phyloP scores from a whole-genome alignment of 108 stramenopile genomes.

The Fragilaria radians region DNA sequence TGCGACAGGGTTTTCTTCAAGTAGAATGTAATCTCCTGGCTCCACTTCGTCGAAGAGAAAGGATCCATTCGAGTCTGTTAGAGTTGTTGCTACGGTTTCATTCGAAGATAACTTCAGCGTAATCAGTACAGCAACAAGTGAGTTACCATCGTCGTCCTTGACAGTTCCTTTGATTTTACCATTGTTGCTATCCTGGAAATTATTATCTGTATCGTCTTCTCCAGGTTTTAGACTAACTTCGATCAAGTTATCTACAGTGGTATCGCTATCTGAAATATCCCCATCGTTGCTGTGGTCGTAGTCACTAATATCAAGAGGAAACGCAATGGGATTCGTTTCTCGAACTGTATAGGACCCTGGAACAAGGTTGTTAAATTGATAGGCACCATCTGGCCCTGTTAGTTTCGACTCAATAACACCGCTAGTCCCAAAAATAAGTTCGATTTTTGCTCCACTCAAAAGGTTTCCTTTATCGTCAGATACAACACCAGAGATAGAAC shows the following conservation, averaged over 20 bases:
- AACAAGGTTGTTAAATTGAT: neutral
- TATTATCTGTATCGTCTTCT: neutral
- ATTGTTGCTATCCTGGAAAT: conserved; percentile 1
- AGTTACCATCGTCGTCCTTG: neutral
- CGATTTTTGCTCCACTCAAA: neutral
- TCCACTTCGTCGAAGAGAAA: neutral
- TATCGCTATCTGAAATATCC: neutral
- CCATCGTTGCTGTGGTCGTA: neutral
- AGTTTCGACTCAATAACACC: neutral
- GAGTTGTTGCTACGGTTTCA: neutral
- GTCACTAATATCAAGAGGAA: neutral
- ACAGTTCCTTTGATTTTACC: neutral
- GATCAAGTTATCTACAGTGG: neutral
- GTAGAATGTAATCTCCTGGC: neutral
- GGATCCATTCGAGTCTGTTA: neutral
- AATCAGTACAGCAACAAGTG: neutral
- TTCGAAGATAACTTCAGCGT: neutral
- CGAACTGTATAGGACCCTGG: neutral
- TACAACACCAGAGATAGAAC: neutral
- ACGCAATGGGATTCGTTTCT: neutral
- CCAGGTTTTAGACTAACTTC: neutral
- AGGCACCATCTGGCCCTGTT: neutral
- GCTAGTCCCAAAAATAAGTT: neutral
- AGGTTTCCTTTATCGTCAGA: neutral
- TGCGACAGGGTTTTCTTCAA: neutral